Evolutionary conservation across 805 yeast genomes (phyloP), one percentile per base, ranked within the genome.

Genomic region (Zygosaccharomyces pseudorouxii): DNA sequence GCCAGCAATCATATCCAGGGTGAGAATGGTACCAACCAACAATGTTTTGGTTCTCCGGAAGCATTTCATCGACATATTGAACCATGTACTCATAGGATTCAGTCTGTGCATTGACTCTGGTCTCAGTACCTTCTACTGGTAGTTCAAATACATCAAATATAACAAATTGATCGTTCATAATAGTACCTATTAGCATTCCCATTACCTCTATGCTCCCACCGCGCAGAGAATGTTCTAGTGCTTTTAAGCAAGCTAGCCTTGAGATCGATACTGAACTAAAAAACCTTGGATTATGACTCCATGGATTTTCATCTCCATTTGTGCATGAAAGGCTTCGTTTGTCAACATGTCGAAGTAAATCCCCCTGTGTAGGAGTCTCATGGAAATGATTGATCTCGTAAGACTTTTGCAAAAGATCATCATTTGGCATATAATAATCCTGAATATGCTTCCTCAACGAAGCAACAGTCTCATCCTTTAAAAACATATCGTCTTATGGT

Each of bases 1-100:
- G 68, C 97, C 97, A 92, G 65, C 97, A 90, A 14, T 97, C 97
- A 65, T 89, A 92, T 0, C 97, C 96, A 0, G 99, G 99, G 66
- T 92, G 99, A 75, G 98, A 89, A 67, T 92, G 99, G 68, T 93
- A 92, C 99, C 99, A 92, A 8, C 99, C 99, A 12, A 93, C 87
- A 19, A 92, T 85, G 56, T 86, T 78, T 8, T 38, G 52, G 53
- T 86, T 84, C n/a, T 63, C 51, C n/a, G 78, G 65, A 64, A 37
- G 75, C 71, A 63, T 52, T 29, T 60, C 67, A 47, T 82, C 82
- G 45, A 86, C 70, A 65, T 86, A 89, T 51, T 81, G 83, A 1
- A 90, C 93, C 96, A 93, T 90, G 64, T 84, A 93, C 64, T 92
- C 98, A 65, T 90, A 90, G 0, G 95, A 95, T 61, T 92, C 98